Evolutionary conservation across 306 rosid genomes (phyloP), one percentile per base, ranked within the genome.

Genomic region (Pachyrhizus erosus): DNA sequence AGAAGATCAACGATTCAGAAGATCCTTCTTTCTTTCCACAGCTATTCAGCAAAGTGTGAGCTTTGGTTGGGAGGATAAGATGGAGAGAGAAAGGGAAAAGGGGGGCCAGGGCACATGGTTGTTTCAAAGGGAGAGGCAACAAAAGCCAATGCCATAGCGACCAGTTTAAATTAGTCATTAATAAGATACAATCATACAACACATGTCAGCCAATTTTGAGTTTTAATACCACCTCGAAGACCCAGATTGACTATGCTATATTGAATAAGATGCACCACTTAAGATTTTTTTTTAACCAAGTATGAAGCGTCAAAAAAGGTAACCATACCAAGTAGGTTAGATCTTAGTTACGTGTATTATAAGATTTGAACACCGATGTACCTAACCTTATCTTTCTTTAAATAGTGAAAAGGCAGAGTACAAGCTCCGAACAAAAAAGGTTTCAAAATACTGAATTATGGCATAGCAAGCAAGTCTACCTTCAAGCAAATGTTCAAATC

Each of bases 71-170:
- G 45, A 74, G 42, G 69, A 64, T 65, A 55, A 55, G 65, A 40
- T 31, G 18, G 49, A 81, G 68, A 43, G 64, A 55, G 48, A 29
- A 58, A 7, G 51, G 10, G n/a, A 14, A 67, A n/a, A 3, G 33
- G 18, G 48, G 65, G 46, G 7, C 78, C 43, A 4, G 49, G 39
- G 60, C 80, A 31, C 72, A 67, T 43, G 81, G 67, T 55, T 67
- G 52, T 55, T 79, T 76, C 37, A 31, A 55, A 24, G 68, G 31
- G 81, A 43, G 72, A 42, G 82, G 77, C 81, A 76, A 67, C 18
- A 65, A 66, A 66, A 73, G 84, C 57, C 46, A 8, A 67, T 75
- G 77, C 14, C 77, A 52, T 14, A 15, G 20, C 64, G 20, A 64
- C 75, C 57, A 34, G n/a, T 66, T 73, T 62, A 54, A 29, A 55